Evolutionary conservation across 1,284 basidiomycete genomes (phyloP).

Genomic region (Tilletiopsis washingtonensis): DNA sequence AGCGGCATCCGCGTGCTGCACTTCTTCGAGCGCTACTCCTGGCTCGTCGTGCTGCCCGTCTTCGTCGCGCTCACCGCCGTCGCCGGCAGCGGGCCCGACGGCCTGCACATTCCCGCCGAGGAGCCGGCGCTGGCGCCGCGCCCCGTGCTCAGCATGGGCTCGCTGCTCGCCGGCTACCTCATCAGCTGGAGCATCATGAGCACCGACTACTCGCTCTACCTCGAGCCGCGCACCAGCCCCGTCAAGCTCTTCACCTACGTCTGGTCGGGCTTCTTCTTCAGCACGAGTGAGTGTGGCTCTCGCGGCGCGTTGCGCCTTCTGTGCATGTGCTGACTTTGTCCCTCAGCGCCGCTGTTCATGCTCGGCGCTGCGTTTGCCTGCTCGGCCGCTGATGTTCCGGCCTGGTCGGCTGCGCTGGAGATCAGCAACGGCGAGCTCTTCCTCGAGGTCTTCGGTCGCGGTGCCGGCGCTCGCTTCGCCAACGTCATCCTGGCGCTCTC

Average conservation of each 20-base stretch:
- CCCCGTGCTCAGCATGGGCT: slow-evolving; percentile 55
- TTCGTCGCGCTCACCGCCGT: slow-evolving; percentile 56
- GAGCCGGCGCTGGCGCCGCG: slow-evolving; percentile 52
- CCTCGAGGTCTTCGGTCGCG: slow-evolving; percentile 71
- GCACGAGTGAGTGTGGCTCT: too few relatives aligned
- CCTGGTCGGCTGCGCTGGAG: slow-evolving; percentile 48
- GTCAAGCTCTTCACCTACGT: slow-evolving; percentile 56
- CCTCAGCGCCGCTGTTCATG: slow-evolving; percentile 55
- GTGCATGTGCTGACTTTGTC: too few relatives aligned
- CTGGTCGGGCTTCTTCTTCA: slow-evolving; percentile 58
- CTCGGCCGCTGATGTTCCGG: slow-evolving; percentile 56
- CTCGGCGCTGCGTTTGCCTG: slow-evolving; percentile 54
- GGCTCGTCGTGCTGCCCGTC: slow-evolving; percentile 68
- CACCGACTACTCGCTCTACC: slow-evolving; percentile 45
- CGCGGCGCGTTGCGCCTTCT: too few relatives aligned
- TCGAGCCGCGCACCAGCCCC: slow-evolving; percentile 51
- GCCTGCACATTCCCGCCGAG: slow-evolving; percentile 51
- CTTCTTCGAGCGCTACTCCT: slow-evolving; percentile 60
- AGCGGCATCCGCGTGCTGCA: slow-evolving; percentile 69
- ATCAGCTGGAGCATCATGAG: slow-evolving; percentile 50
- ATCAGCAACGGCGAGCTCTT: slow-evolving; percentile 61
- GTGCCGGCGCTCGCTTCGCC: slow-evolving; percentile 54
- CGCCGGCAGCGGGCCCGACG: slow-evolving; percentile 54
- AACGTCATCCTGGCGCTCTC: slow-evolving; percentile 72
- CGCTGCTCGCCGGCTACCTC: slow-evolving; percentile 57